phyloP scores from a whole-genome alignment of 306 rosid species.

The Malus sieversii region DNA sequence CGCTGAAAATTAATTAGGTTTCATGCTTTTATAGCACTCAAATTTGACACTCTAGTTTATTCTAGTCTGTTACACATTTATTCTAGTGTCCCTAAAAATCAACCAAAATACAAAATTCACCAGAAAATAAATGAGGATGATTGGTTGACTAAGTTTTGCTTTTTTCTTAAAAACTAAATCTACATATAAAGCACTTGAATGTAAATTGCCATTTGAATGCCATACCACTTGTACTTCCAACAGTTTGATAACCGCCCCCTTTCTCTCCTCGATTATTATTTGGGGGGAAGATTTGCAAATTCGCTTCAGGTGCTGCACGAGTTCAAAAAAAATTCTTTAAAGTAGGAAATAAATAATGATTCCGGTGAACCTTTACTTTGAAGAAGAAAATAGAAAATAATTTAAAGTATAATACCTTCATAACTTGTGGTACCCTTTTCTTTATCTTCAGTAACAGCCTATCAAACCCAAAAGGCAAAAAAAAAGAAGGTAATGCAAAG shows the following conservation, averaged over 20 bases:
- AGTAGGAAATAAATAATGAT: not conserved
- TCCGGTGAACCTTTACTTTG: not conserved
- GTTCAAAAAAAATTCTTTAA: slow-evolving; percentile 3
- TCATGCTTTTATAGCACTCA: not conserved
- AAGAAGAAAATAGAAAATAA: not conserved
- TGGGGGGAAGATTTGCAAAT: slow-evolving; percentile 80
- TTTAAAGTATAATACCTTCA: slow-evolving; percentile 45
- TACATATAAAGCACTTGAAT: not conserved
- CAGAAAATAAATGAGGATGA: not conserved
- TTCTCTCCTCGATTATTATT: slow-evolving; percentile 47
- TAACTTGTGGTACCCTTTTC: slow-evolving; percentile 38
- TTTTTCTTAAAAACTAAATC: not conserved
- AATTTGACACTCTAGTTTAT: not conserved
- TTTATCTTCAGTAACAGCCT: slow-evolving; percentile 67
- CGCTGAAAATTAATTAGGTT: not conserved
- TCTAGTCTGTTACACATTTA: not conserved
- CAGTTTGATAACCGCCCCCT: slow-evolving; percentile 68
- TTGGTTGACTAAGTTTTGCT: not conserved
- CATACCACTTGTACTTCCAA: slow-evolving; percentile 59
- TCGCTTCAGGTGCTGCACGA: slow-evolving; percentile 57
- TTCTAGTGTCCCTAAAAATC: not conserved
- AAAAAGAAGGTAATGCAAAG: not conserved
- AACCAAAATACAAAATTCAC: not conserved
- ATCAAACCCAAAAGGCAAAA: slow-evolving; percentile 3
- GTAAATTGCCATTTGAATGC: not conserved